Conservation (phyloP, 1,139 yeast species). For the Lodderomyces beijingensis region DNA sequence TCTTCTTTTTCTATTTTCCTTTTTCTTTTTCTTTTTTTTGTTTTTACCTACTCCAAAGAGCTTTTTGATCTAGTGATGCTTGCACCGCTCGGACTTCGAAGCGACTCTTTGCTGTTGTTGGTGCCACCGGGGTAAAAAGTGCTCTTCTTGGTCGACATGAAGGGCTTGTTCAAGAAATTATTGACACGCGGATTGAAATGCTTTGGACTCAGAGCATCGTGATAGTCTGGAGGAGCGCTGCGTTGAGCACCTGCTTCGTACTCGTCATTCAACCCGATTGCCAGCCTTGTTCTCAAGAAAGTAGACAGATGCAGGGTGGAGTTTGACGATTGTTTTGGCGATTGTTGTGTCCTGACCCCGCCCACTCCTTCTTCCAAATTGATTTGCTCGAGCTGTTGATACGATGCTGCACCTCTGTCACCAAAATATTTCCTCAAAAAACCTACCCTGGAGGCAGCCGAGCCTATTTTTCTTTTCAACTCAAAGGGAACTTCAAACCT, state of each 20-base stretch:
- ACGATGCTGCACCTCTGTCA: too few relatives aligned
- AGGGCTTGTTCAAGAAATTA: slow-evolving; percentile 35
- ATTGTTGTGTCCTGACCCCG: too few relatives aligned
- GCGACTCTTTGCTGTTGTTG: slow-evolving; percentile 27
- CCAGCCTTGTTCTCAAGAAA: slow-evolving; percentile 40
- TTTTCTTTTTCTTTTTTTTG: background rate
- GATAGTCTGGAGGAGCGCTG: too few relatives aligned
- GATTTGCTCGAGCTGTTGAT: slow-evolving; percentile 13
- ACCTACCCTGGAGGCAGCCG: slow-evolving; percentile 13
- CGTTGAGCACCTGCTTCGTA: slow-evolving; percentile 12
- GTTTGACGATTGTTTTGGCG: background rate
- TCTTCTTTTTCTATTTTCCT: background rate
- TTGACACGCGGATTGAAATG: slow-evolving; percentile 12
- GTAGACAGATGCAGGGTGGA: slow-evolving; percentile 18
- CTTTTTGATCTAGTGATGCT: slow-evolving; percentile 1
- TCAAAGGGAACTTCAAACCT: slow-evolving; percentile 15
- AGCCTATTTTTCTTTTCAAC: slow-evolving; percentile 14
- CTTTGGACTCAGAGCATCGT: too few relatives aligned
- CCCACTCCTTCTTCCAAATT: slow-evolving; percentile 31
- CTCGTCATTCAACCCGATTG: slow-evolving; percentile 29
- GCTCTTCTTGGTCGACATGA: slow-evolving; percentile 27
- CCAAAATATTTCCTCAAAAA: too few relatives aligned
- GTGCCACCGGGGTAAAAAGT: slow-evolving; percentile 18
- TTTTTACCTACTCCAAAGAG: slow-evolving; percentile 1
- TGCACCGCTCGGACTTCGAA: slow-evolving; percentile 19